Evolutionary conservation across 2,329 filamentous ascomycete genomes (phyloP).

Genomic region (Beauveria sp.): DNA sequence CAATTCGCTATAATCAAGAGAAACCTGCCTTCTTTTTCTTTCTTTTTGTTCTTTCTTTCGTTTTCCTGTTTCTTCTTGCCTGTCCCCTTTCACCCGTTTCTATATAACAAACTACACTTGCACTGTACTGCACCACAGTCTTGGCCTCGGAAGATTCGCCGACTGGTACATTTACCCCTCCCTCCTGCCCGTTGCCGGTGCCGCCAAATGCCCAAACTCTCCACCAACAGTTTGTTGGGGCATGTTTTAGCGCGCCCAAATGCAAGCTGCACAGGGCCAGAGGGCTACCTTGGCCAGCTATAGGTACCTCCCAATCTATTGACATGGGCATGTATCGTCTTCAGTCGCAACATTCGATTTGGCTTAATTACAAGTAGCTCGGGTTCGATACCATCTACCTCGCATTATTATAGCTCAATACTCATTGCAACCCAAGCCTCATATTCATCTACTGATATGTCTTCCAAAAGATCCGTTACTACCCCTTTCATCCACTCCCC

Average conservation of each 20-base stretch:
- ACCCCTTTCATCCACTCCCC: neutral
- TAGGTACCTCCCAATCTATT: neutral
- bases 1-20: too few relatives aligned
- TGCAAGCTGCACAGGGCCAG: neutral
- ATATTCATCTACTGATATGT: neutral
- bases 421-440: neutral
- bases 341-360: too few relatives aligned
- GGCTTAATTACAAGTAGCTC: neutral
- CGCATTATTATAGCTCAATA: neutral
- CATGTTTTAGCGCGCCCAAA: neutral
- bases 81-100: too few relatives aligned
- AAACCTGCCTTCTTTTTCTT: too few relatives aligned
- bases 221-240: neutral
- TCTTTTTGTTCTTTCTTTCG: too few relatives aligned
- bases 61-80: too few relatives aligned
- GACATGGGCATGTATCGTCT: neutral
- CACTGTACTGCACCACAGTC: too few relatives aligned
- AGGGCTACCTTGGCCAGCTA: too few relatives aligned
- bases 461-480: neutral
- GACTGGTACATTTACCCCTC: neutral
- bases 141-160: neutral
- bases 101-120: too few relatives aligned
- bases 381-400: neutral
- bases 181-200: neutral
- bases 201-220: neutral